Percentiles rank a stretch among this genome's conserved stretches.
Conservation (phyloP, 2,329 filamentous ascomycete genomes). For the Clarireedia homoeocarpa region DNA sequence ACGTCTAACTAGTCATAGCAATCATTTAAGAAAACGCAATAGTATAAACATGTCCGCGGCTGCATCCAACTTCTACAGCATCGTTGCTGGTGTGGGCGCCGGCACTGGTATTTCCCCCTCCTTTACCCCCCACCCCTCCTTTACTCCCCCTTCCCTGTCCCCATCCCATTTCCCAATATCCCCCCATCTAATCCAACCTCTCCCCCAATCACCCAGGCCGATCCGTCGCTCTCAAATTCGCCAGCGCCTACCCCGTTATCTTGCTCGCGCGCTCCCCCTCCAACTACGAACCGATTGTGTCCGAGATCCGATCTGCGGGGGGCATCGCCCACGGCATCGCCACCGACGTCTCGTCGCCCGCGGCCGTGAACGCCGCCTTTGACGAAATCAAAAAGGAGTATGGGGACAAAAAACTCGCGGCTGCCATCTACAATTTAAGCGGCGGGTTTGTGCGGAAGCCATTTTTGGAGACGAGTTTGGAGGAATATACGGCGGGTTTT, state of each 20-base stretch:
- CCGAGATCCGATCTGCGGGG: constrained; percentile 59
- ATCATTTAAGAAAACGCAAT: not conserved
- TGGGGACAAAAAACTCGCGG: constrained; percentile 43
- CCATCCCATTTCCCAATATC: not conserved
- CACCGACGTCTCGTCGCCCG: constrained; percentile 51
- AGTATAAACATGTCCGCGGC: constrained; percentile 7
- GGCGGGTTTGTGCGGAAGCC: constrained; percentile 43
- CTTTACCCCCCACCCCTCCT: not conserved
- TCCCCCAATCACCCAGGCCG: constrained; percentile 30
- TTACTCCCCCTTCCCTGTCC: not conserved
- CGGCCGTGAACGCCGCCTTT: constrained; percentile 50
- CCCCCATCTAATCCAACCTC: not conserved
- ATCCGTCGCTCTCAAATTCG: constrained; percentile 49
- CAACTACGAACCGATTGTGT: constrained; percentile 57
- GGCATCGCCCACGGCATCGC: constrained; percentile 65
- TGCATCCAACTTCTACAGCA: constrained; percentile 48
- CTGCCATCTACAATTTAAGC: constrained; percentile 64
- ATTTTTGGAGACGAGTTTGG: constrained; percentile 47
- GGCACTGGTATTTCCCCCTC: constrained; percentile 43
- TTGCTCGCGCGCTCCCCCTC: constrained; percentile 62
- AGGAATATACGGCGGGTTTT: constrained; percentile 42
- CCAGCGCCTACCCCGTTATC: constrained; percentile 61
- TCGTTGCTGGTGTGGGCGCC: constrained; percentile 65
- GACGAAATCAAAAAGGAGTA: constrained; percentile 50
- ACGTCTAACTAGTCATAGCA: not conserved